phyloP scores from a whole-genome alignment of 78 protist genomes.

The Dictyostelium discoideum region dicty_2.7 NC_007090.3:3571501-3572000 shows the following conservation, averaged over 20 bases:
- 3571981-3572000: background rate
- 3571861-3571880: background rate
- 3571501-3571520: slow-evolving; percentile 42
- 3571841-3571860: background rate
- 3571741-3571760: background rate
- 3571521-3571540: slow-evolving; percentile 56
- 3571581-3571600: background rate
- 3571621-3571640: background rate
- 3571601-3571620: background rate
- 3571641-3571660: background rate
- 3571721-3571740: background rate
- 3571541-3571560: background rate
- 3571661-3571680: background rate
- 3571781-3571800: background rate
- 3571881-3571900: background rate
- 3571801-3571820: background rate
- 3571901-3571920: slow-evolving; percentile 20
- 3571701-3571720: no score
- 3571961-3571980: slow-evolving; percentile 18
- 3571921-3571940: slow-evolving; percentile 1
- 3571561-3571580: slow-evolving; percentile 6
- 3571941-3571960: slow-evolving; percentile 42
- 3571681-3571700: no score
- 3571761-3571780: background rate
- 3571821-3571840: background rate